Evolutionary conservation across 116 monocot species (phyloP), one percentile per base, ranked within the genome.

Genomic region (Posidonia oceanica): DNA sequence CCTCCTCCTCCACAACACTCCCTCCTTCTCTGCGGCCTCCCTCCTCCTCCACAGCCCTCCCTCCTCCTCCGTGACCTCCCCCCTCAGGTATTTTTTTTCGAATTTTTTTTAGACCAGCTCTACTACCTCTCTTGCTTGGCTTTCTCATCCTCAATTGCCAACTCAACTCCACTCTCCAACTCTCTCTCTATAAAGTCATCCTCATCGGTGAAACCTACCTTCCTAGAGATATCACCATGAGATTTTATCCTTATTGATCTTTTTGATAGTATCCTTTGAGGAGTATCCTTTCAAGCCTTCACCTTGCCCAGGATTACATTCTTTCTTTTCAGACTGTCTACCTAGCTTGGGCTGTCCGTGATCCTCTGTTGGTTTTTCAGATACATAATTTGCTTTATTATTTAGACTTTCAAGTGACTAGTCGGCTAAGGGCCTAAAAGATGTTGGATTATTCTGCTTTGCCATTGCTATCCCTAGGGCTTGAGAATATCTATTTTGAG

Each of bases 161-260:
- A 54, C 36, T 78, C 78, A 37, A 78, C 67, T 15, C 78, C 78
- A 73, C 29, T 73, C 23, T 72, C 73, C 13, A 77, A 11, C 58
- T 71, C 77, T 22, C 77, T 77, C 56, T 77, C 77, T 18, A 77
- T 77, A 40, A 77, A 53, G 39, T 77, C 77, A 67, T 77, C 77
- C 13, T 77, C 77, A 59, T 77, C 64, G 53, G 59, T 78, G 6
- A 68, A 55, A 21, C 53, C 72, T 11, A 58, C 40, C 62, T 67
- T 78, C 21, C 14, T 72, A 20, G 68, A 53, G 14, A 62, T 61
- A 29, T 73, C 72, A 39, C 12, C n/a, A 38, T 38, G 59, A 54
- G 37, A 38, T 60, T 78, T 71, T 77, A n/a, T 71, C 77, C 59
- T 71, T 77, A 65, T 77, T n/a, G n/a, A n/a, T n/a, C n/a, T n/a